These are phyloP conservation scores for Candida dajiaensis DNA, from an alignment of 805 yeast species.

Conservation along the genomic window DNA sequence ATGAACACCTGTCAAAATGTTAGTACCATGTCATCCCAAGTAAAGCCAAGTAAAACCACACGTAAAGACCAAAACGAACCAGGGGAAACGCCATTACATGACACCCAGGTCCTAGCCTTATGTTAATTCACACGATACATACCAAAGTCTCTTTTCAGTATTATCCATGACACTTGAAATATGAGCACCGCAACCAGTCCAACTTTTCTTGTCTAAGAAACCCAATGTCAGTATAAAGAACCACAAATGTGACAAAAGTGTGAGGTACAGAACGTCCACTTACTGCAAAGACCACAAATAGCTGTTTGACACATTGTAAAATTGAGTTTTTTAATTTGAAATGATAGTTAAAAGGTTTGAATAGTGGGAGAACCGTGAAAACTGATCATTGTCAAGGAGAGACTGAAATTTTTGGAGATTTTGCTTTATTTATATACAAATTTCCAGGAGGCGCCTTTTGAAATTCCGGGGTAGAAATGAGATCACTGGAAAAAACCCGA, in stretches of 20 bases:
- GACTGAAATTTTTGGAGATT: not conserved
- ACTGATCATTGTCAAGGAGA: not conserved
- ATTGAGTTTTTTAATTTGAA: not conserved
- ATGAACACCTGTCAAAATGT: slow-evolving; percentile 40
- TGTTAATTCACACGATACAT: slow-evolving; percentile 6
- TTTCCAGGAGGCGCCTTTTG: not conserved
- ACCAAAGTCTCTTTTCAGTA: slow-evolving; percentile 36
- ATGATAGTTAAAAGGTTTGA: not conserved
- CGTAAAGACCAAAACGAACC: too few relatives aligned
- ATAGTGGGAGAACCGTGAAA: not conserved
- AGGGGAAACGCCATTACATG: too few relatives aligned
- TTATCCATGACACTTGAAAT: slow-evolving; percentile 47
- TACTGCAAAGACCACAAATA: slow-evolving; percentile 24
- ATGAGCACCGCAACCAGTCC: slow-evolving; percentile 64
- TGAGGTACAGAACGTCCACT: slow-evolving; percentile 7
- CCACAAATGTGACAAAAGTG: not conserved
- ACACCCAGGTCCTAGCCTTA: too few relatives aligned
- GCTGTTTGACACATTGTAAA: slow-evolving; percentile 21
- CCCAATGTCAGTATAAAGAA: not conserved
- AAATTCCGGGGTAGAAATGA: not conserved
- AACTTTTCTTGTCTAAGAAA: slow-evolving; percentile 39
- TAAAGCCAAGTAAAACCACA: not conserved
- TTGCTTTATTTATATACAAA: not conserved
- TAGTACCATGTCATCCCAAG: not conserved
- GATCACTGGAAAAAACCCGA: not conserved